Evolutionary conservation across 2,329 filamentous ascomycete genomes (phyloP).

Genomic region (Didymella arachidicola): DNA sequence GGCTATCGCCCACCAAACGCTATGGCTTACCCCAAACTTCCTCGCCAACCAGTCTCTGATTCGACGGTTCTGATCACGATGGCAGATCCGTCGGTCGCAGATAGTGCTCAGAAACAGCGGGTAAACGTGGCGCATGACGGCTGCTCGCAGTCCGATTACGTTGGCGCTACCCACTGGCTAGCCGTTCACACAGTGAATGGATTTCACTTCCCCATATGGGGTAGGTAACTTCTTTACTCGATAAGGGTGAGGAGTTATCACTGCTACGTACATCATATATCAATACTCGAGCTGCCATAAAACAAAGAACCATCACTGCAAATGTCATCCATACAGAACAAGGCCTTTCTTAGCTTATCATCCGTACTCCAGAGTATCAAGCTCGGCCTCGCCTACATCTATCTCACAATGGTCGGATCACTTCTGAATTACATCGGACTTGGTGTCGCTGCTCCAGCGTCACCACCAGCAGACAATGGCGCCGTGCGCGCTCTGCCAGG

Average conservation of each 20-base stretch:
- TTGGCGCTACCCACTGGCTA: constrained; percentile 34
- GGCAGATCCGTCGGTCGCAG: constrained; percentile 24
- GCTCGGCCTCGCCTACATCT: constrained; percentile 16
- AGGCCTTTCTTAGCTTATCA: constrained; percentile 18
- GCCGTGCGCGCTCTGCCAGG: constrained; percentile 54
- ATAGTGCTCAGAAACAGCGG: constrained; percentile 18
- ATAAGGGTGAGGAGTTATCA: constrained; percentile 34
- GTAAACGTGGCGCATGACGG: constrained; percentile 33
- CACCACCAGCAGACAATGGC: constrained; percentile 28
- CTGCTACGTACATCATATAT: constrained; percentile 30
- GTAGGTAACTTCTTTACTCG: constrained; percentile 33
- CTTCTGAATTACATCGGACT: constrained; percentile 41
- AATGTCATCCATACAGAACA: constrained; percentile 21
- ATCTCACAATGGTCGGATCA: constrained; percentile 35
- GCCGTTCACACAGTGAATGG: constrained; percentile 30
- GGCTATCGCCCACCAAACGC: constrained; percentile 21
- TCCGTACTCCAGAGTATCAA: constrained; percentile 18
- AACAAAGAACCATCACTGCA: constrained; percentile 4
- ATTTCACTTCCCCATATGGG: constrained; percentile 42
- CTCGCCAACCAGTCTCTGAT: constrained; percentile 17
- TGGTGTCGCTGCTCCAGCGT: constrained; percentile 23
- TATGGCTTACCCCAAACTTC: constrained; percentile 19
- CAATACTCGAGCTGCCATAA: constrained; percentile 21
- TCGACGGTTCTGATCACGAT: constrained; percentile 37
- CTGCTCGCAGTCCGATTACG: constrained; percentile 36